Base-by-base conservation (phyloP, 441 rosid genomes). In the Pelargonium cotyledonis region DNA sequence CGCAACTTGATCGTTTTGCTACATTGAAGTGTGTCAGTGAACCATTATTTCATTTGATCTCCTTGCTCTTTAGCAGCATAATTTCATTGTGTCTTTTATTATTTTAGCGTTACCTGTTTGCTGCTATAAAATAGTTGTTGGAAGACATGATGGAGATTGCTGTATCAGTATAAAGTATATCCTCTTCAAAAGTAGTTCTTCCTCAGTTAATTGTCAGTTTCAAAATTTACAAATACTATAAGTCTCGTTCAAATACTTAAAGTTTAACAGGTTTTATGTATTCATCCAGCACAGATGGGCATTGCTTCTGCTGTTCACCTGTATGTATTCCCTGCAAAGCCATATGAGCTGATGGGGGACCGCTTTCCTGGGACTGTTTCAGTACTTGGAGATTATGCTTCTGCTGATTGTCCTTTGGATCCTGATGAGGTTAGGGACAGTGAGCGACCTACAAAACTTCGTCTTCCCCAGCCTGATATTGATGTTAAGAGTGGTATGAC, bases 381-480 rank as follows among this genome's bases (percentile, higher is more conserved):
- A 12, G 90, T 95, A 73, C 97, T 95, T 68, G 98, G 99, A 79
- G 99, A 95, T 79, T 95, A 95, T 87, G 96, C 85, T 64, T 88
- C 97, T 65, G 89, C 86, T 29, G 99, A 91, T 78, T 92, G 92
- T 74, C 96, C 97, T 60, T 73, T 88, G 67, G 99, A 92, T 83
- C 98, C 99, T 58, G 98, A 92, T 72, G 99, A 93, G 88, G 82
- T 95, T 74, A 83, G 99, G 82, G 99, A 96, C 81, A 88, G 96
- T 78, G 96, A 96, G 80, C 85, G 98, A 69, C 98, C 91, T 66
- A 96, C 95, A n/a, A 96, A 96, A 78, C 73, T 91, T 68, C 97
- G 96, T 63, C 90, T 91, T 55, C 98, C 97, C 8, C 95, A 88
- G 77, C 97, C 96, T 68, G 91, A 88, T 67, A 55, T 72, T 68